Evolutionary conservation across 1,284 basidiomycete genomes (phyloP).

Genomic region (Entoloma clypeatum): DNA sequence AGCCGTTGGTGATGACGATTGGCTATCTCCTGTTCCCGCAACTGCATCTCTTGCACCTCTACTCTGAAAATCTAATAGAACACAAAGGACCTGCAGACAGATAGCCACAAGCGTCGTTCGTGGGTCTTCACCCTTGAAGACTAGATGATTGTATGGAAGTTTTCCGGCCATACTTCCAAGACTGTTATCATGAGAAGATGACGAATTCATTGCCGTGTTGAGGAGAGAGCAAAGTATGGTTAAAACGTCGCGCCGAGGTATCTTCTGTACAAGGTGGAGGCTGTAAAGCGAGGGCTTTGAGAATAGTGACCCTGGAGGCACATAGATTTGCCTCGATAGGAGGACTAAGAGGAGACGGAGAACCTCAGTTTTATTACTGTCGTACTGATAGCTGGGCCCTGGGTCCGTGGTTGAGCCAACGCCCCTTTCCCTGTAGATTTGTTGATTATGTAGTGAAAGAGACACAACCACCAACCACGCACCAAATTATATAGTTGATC

Average conservation of each 20-base stretch:
- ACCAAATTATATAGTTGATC: conserved; percentile 86
- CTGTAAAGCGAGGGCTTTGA: conserved; percentile 70
- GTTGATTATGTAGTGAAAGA: conserved; percentile 6
- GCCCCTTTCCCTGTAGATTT: conserved; percentile 81
- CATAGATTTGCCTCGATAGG: conserved; percentile 84
- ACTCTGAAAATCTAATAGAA: conserved; percentile 79
- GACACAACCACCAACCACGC: conserved; percentile 23
- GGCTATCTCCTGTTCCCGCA: conserved; percentile 39
- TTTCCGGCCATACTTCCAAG: conserved; percentile 64
- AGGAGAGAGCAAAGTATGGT: conserved; percentile 88
- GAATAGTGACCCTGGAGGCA: conserved; percentile 66
- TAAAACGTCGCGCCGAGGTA: conserved; percentile 76
- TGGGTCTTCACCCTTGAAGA: conserved; percentile 84
- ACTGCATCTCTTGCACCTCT: conserved; percentile 58
- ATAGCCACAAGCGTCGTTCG: conserved; percentile 66
- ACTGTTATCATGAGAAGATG: conserved; percentile 42
- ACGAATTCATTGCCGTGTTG: conserved; percentile 81
- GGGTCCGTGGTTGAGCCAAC: conserved; percentile 78
- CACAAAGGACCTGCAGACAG: conserved; percentile 73
- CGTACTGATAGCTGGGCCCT: conserved; percentile 63
- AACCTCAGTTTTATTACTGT: conserved; percentile 83
- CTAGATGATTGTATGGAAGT: conserved; percentile 84
- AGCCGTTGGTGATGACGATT: conserved; percentile 48
- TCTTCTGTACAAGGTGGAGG: conserved; percentile 73
- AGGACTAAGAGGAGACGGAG: conserved; percentile 81